Conservation (phyloP, 148 eudicot genomes). For the Rhododendron kiyosumense region DNA sequence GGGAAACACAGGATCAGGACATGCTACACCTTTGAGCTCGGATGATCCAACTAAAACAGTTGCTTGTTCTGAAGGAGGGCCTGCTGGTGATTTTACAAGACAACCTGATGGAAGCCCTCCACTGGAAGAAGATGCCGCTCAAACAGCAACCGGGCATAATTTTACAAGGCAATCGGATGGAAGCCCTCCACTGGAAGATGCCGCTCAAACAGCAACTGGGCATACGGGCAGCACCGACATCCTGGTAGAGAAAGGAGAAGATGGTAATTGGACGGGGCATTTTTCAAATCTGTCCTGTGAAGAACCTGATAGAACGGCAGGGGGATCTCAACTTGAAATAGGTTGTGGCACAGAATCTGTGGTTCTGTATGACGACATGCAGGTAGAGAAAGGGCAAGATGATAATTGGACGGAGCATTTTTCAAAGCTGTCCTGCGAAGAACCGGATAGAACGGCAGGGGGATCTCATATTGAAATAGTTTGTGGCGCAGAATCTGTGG, state of each 20-base stretch:
- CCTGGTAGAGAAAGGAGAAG: not conserved
- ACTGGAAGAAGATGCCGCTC: conserved; percentile 8
- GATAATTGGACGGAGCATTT: not conserved
- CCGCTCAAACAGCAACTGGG: conserved; percentile 1
- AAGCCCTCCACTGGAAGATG: conserved; percentile 1
- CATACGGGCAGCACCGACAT: not conserved
- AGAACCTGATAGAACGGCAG: not conserved
- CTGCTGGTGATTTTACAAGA: not conserved
- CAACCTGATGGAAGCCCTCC: conserved; percentile 5
- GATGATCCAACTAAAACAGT: conserved; percentile 12
- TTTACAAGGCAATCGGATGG: not conserved
- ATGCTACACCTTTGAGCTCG: conserved; percentile 12
- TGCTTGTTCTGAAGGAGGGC: conserved; percentile 11
- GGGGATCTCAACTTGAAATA: conserved; percentile 7
- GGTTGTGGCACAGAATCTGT: conserved; percentile 7
- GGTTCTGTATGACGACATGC: conserved; percentile 3
- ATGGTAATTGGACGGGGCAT: not conserved
- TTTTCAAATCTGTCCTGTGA: conserved; percentile 4
- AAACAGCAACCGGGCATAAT: not conserved
- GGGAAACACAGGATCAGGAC: conserved; percentile 27
- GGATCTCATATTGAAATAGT: conserved; percentile 3
- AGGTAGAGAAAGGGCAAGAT: not conserved
- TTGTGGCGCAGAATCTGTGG: conserved; percentile 9
- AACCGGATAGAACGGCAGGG: not conserved
- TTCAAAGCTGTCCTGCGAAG: not conserved